Percentiles rank a stretch among this genome's conserved stretches.
These are phyloP conservation scores for Colletotrichum theobromicola DNA, from an alignment of 2,329 filamentous ascomycete genomes.

Conservation along the genomic window DNA sequence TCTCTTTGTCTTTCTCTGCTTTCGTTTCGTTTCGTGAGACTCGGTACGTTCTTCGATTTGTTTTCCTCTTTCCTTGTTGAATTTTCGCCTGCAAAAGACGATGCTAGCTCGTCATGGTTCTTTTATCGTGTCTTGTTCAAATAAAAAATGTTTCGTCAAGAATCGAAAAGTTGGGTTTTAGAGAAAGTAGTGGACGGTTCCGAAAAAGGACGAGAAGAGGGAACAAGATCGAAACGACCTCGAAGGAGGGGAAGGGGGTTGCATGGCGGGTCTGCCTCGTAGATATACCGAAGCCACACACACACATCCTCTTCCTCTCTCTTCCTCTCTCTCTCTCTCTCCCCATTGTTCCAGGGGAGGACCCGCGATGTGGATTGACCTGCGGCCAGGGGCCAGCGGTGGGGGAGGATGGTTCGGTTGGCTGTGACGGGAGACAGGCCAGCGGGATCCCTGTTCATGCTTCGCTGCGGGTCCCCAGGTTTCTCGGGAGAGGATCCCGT, in stretches of 20 bases:
- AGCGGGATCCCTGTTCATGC: neutral
- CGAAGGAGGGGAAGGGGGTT: neutral
- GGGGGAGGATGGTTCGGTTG: neutral
- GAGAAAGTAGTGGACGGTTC: neutral
- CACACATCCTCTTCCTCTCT: neutral
- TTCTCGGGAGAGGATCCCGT: slow-evolving; percentile 1
- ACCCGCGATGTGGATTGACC: neutral
- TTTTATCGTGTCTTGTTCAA: neutral
- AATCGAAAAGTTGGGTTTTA: neutral
- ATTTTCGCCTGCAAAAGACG: neutral
- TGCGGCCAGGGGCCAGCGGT: neutral
- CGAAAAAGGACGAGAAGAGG: neutral
- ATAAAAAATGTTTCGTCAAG: neutral
- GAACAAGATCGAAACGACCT: neutral
- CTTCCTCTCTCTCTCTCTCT: neutral
- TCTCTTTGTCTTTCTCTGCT: too few relatives aligned
- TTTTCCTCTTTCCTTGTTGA: neutral
- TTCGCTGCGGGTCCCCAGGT: neutral
- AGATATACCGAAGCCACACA: neutral
- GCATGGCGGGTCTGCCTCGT: neutral
- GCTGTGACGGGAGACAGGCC: neutral
- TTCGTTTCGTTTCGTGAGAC: neutral
- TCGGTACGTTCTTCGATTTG: neutral
- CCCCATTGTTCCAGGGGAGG: neutral
- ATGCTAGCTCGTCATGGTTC: neutral